Percentiles rank a stretch among this genome's conserved stretches.
These are phyloP conservation scores for Tylopilus rubrobrunneus DNA, from an alignment of 768 basidiomycete species.

Conservation along the genomic window DNA sequence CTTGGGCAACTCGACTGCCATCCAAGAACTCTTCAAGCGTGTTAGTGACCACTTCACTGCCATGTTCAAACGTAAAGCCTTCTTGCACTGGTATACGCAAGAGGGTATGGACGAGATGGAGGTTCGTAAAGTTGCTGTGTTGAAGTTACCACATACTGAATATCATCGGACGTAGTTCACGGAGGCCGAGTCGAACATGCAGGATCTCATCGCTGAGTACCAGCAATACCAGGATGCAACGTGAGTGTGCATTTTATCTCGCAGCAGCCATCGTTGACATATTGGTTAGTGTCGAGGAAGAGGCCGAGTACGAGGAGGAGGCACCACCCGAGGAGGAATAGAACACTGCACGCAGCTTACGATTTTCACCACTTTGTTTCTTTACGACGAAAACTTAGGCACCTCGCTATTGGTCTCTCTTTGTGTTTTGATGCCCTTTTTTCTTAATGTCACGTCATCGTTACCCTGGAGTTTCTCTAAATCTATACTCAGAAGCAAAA, in stretches of 20 bases:
- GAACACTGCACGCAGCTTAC: constrained; percentile 16
- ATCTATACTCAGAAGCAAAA: neutral
- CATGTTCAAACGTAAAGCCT: constrained; percentile 99
- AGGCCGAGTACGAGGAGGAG: constrained; percentile 88
- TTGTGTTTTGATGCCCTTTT: constrained; percentile 26
- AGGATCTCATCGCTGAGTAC: constrained; percentile 97
- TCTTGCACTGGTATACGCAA: constrained; percentile 99
- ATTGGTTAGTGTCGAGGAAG: constrained; percentile 69
- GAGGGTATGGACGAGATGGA: constrained; percentile 99
- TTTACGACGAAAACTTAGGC: constrained; percentile 36
- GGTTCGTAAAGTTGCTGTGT: constrained; percentile 33
- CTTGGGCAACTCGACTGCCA: constrained; percentile 95
- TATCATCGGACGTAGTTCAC: constrained; percentile 57
- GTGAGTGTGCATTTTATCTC: constrained; percentile 43
- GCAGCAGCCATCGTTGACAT: constrained; percentile 9
- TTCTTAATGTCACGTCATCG: constrained; percentile 30
- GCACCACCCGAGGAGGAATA: constrained; percentile 56
- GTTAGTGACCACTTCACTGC: constrained; percentile 97
- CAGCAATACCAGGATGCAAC: constrained; percentile 95
- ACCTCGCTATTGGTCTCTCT: constrained; percentile 30
- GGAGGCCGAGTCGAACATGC: constrained; percentile 99
- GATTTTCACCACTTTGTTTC: constrained; percentile 13
- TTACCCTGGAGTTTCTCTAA: constrained; percentile 23
- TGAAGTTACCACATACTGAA: neutral
- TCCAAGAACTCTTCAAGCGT: constrained; percentile 98